These are phyloP conservation scores for Rhynchosporium agropyri DNA, from an alignment of 2,329 filamentous ascomycete species.

Conservation along the genomic window DNA sequence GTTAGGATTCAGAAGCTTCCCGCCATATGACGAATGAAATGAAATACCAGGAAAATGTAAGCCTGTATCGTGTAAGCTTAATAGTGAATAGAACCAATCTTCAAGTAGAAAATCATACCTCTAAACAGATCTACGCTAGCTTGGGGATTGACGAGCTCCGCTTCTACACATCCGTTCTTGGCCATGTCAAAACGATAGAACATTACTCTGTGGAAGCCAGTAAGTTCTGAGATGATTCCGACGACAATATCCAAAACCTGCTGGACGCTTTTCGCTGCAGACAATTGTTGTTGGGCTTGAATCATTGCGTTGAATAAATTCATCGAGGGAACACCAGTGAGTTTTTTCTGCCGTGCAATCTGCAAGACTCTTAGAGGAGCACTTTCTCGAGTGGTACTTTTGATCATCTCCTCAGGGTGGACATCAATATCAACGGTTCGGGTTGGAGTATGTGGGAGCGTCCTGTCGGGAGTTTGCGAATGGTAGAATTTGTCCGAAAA, in stretches of 20 bases:
- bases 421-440: constrained; percentile 23
- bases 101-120: constrained; percentile 20
- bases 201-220: constrained; percentile 38
- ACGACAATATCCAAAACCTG: constrained; percentile 32
- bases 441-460: constrained; percentile 23
- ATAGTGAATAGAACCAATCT: not conserved
- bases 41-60: constrained; percentile 61
- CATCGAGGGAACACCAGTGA: constrained; percentile 28
- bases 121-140: constrained; percentile 35
- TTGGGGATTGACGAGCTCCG: constrained; percentile 34
- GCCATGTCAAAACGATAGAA: constrained; percentile 35
- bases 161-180: constrained; percentile 38
- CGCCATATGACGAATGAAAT: too few species aligned
- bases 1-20: not conserved
- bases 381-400: constrained; percentile 31
- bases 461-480: constrained; percentile 21
- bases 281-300: constrained; percentile 33
- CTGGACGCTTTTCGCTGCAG: constrained; percentile 24
- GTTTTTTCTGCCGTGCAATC: constrained; percentile 27
- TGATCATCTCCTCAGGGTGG: constrained; percentile 27
- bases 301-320: constrained; percentile 36
- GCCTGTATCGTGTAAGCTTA: constrained; percentile 23
- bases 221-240: constrained; percentile 35
- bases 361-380: constrained; percentile 29
- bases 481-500: constrained; percentile 31